A percentile compares a stretch with the other conserved stretches of the same genome.
Evolutionary conservation across 2,329 filamentous ascomycete species (phyloP).

Genomic region (Trichoderma koningiopsis): DNA sequence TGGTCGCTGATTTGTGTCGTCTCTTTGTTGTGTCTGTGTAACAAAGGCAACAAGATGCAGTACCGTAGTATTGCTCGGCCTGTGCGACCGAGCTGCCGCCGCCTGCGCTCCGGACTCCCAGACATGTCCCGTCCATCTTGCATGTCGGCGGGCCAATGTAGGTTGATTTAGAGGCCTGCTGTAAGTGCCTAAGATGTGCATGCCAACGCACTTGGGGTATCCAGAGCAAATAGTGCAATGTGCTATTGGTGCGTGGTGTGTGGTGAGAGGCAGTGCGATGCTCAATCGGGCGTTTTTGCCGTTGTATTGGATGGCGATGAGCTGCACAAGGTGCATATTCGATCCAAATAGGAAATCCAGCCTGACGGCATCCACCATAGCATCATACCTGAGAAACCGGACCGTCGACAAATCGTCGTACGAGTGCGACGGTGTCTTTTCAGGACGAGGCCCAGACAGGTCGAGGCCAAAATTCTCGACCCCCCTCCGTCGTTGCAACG

Average conservation of each 20-base stretch:
- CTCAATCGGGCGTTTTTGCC: constrained; percentile 6
- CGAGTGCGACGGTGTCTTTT: constrained; percentile 14
- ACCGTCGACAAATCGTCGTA: constrained; percentile 3
- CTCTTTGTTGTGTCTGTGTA: neutral
- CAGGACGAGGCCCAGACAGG: neutral
- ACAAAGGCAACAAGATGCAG: neutral
- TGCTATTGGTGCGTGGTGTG: neutral
- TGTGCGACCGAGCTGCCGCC: neutral
- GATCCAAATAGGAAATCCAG: constrained; percentile 22
- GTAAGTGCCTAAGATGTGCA: neutral
- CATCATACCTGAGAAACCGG: constrained; percentile 13
- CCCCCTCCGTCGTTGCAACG: neutral
- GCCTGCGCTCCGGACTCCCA: neutral
- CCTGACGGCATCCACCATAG: constrained; percentile 1
- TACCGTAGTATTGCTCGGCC: neutral
- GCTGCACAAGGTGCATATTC: constrained; percentile 22
- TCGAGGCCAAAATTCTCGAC: constrained; percentile 5
- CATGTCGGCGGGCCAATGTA: neutral
- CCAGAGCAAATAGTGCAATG: constrained; percentile 4
- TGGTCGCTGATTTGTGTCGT: constrained; percentile 15
- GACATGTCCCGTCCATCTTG: neutral
- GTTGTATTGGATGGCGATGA: constrained; percentile 18
- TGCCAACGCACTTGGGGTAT: neutral
- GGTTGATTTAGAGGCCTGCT: neutral
- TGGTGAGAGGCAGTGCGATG: neutral